phyloP scores from a whole-genome alignment of 2,329 filamentous ascomycete species.

The Diplodia intermedia region DNA sequence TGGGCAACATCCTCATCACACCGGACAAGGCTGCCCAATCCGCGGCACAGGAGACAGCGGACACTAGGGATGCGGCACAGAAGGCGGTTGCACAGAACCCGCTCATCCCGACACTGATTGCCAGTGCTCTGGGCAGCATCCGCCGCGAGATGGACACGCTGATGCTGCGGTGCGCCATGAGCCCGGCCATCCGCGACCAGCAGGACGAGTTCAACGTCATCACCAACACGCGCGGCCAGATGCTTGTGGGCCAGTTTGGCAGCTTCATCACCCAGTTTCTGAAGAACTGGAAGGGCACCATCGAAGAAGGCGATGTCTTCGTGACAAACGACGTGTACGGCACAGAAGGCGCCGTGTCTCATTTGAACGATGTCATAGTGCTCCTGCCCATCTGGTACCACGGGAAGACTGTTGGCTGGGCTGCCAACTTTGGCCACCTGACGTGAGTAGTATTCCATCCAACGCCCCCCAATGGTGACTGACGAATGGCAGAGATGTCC shows the following conservation, averaged over 20 bases:
- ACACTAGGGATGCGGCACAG: conserved; percentile 49
- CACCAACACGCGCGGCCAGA: conserved; percentile 56
- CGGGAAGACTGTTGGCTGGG: conserved; percentile 55
- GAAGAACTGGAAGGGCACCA: conserved; percentile 54
- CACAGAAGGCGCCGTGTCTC: conserved; percentile 57
- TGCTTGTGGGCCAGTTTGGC: conserved; percentile 61
- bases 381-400: conserved; percentile 57
- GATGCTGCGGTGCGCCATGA: conserved; percentile 60
- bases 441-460: conserved; percentile 44
- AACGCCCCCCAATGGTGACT: background rate
- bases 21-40: conserved; percentile 42
- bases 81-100: conserved; percentile 50
- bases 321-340: conserved; percentile 61
- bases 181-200: conserved; percentile 59
- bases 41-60: conserved; percentile 38
- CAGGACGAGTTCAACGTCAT: conserved; percentile 63
- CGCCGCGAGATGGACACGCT: conserved; percentile 60
- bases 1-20: conserved; percentile 59
- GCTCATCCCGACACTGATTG: conserved; percentile 54
- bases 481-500: conserved; percentile 38
- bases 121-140: conserved; percentile 55
- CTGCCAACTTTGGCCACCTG: conserved; percentile 60
- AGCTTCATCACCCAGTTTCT: conserved; percentile 59
- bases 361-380: conserved; percentile 60
- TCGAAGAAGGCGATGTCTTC: conserved; percentile 60